These are phyloP conservation scores for Sarocladium kiliense DNA, from an alignment of 2,329 filamentous ascomycete species.

Conservation along the genomic window DNA sequence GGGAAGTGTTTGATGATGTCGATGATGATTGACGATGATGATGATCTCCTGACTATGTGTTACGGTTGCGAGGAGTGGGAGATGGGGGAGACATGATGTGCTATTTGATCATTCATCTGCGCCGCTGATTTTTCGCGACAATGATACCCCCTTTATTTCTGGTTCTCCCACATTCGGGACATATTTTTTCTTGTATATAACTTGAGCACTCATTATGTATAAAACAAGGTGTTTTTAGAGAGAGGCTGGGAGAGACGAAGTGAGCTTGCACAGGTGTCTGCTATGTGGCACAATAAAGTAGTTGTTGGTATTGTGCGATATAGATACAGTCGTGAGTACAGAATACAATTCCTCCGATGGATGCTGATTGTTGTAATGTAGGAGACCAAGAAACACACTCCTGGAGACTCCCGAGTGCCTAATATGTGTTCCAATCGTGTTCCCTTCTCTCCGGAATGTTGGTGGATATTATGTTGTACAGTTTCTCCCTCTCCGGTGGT, in stretches of 20 bases:
- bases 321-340: too few species aligned
- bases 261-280: background rate
- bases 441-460: background rate
- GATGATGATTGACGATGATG: constrained; percentile 7
- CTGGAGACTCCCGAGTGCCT: too few species aligned
- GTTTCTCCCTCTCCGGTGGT: background rate
- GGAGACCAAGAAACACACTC: too few species aligned
- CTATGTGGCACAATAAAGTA: too few species aligned
- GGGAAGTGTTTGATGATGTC: constrained; percentile 32
- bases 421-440: too few species aligned
- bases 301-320: too few species aligned
- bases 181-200: background rate
- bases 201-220: background rate
- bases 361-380: too few species aligned
- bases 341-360: too few species aligned
- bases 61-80: background rate
- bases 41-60: background rate
- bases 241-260: too few species aligned
- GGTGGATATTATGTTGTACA: too few species aligned
- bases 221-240: too few species aligned
- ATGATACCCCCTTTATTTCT: constrained; percentile 4
- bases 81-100: background rate
- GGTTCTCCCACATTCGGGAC: background rate
- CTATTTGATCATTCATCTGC: background rate
- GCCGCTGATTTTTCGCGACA: background rate